Percentiles rank a stretch among this genome's conserved stretches.
Conservation (phyloP, 257 asterid genomes). For the Lavandula angustifolia region DNA sequence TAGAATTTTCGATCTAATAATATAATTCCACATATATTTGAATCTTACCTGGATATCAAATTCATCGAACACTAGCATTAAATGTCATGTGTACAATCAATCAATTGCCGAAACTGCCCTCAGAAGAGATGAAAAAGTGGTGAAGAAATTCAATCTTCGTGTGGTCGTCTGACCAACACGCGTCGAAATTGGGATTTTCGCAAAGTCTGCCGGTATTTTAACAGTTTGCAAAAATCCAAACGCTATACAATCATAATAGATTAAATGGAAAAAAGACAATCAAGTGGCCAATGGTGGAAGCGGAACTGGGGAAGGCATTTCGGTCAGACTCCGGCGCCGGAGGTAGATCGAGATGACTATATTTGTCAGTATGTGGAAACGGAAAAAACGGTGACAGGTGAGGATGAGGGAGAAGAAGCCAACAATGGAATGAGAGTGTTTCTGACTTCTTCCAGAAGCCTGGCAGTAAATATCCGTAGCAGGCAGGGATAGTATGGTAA, state of each 20-base stretch:
- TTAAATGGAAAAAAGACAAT: too few species aligned
- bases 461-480: constrained; percentile 47
- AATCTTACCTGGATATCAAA: too few species aligned
- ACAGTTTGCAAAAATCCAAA: too few species aligned
- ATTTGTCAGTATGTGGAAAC: background rate
- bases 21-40: too few species aligned
- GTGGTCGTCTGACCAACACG: constrained; percentile 13
- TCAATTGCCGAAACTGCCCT: too few species aligned
- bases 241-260: too few species aligned
- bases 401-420: constrained; percentile 25
- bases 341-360: constrained; percentile 31
- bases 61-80: too few species aligned
- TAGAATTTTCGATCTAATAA: too few species aligned
- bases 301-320: background rate
- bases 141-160: constrained; percentile 40
- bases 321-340: constrained; percentile 33
- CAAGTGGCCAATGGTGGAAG: too few species aligned
- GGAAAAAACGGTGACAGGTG: constrained; percentile 52
- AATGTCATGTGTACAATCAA: too few species aligned
- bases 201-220: too few species aligned
- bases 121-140: constrained; percentile 34
- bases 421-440: constrained; percentile 27
- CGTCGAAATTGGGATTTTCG: too few species aligned
- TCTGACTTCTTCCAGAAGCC: constrained; percentile 51
- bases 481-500: constrained; percentile 53